These are phyloP conservation scores for Botrytis pseudocinerea DNA, from an alignment of 2,329 filamentous ascomycete genomes.

Conservation along the genomic window DNA sequence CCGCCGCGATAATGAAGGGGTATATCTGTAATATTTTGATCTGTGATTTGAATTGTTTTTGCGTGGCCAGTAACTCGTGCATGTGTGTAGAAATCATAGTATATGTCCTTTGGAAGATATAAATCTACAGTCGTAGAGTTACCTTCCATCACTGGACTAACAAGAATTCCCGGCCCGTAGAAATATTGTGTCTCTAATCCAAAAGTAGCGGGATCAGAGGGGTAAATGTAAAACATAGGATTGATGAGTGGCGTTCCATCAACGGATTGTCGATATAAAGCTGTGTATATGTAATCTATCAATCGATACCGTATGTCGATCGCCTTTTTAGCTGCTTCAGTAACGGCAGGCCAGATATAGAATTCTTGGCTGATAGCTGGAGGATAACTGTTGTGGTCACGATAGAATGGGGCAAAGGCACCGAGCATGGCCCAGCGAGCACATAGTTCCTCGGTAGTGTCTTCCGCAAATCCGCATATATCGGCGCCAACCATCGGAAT, in stretches of 20 bases:
- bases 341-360: conserved; percentile 66
- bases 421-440: conserved; percentile 74
- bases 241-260: conserved; percentile 66
- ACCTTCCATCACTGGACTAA: conserved; percentile 51
- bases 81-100: conserved; percentile 55
- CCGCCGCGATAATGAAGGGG: conserved; percentile 70
- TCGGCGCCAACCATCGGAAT: conserved; percentile 70
- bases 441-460: conserved; percentile 68
- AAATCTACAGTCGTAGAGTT: conserved; percentile 47
- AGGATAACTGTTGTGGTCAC: conserved; percentile 64
- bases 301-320: conserved; percentile 73
- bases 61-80: conserved; percentile 47
- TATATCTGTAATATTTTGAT: conserved; percentile 52
- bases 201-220: conserved; percentile 49
- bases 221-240: conserved; percentile 74
- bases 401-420: conserved; percentile 74
- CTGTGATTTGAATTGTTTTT: conserved; percentile 42
- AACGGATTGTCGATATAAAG: conserved; percentile 58
- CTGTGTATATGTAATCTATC: conserved; percentile 79
- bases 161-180: conserved; percentile 50
- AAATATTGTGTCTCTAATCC: conserved; percentile 53
- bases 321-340: conserved; percentile 64
- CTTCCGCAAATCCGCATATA: conserved; percentile 72
- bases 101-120: conserved; percentile 52
- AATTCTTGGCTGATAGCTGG: conserved; percentile 64